Conservation (phyloP, 257 asterid genomes). For the Nicotiana attenuata region DNA sequence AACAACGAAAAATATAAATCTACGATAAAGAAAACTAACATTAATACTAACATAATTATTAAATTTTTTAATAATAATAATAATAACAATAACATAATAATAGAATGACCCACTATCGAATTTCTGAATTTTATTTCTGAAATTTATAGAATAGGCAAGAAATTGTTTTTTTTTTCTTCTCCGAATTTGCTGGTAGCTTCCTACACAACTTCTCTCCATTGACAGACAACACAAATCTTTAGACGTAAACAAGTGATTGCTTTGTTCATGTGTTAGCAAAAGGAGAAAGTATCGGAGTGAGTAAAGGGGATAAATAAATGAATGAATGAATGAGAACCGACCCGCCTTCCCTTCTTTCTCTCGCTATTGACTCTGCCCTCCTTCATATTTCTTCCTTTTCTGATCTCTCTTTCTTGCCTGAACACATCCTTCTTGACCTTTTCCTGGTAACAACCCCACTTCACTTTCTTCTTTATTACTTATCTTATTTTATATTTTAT, state of each 20-base stretch:
- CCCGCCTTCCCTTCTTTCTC: slow-evolving; percentile 78
- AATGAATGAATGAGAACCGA: slow-evolving; percentile 56
- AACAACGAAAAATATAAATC: too few relatives aligned
- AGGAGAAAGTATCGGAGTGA: slow-evolving; percentile 37
- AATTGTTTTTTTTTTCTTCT: too few relatives aligned
- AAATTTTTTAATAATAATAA: too few relatives aligned
- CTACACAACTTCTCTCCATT: not conserved
- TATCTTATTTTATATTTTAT: not conserved
- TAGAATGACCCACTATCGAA: too few relatives aligned
- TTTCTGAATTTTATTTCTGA: too few relatives aligned
- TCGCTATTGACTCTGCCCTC: slow-evolving; percentile 72
- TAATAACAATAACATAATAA: too few relatives aligned
- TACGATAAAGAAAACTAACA: too few relatives aligned
- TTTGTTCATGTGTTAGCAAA: slow-evolving; percentile 13
- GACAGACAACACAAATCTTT: not conserved
- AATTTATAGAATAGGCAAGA: too few relatives aligned
- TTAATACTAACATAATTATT: too few relatives aligned
- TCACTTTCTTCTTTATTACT: not conserved
- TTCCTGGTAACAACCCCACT: slow-evolving; percentile 43
- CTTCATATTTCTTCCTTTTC: slow-evolving; percentile 44
- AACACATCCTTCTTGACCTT: slow-evolving; percentile 73
- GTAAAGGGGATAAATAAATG: not conserved
- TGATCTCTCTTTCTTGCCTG: slow-evolving; percentile 84
- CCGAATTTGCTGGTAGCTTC: not conserved
- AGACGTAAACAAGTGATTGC: slow-evolving; percentile 5